Base-by-base conservation (phyloP, 1,284 basidiomycete genomes). In the Nidula niveotomentosa region DNA sequence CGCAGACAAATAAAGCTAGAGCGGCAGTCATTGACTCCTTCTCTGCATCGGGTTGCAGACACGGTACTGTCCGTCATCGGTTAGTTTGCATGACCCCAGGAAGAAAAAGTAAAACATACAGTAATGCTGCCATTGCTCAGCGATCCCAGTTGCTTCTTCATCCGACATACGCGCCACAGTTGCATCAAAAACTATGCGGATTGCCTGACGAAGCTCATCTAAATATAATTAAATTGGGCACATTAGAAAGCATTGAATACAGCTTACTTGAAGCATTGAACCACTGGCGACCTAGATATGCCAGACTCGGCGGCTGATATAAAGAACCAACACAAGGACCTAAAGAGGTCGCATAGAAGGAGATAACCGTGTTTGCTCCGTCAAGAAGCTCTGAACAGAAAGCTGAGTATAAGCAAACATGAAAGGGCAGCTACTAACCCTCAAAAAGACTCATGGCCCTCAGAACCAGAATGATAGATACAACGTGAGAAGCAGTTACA, bases 151-250 rank as follows among this genome's bases (percentile, higher is more conserved):
- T 0, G 89, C 81, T 54, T 90, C 85, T 35, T 83, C 80, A 53
- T 93, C 90, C 0, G 83, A 75, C 61, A 94, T 71, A 36, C 81
- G 77, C 3, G 82, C 79, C 0, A 94, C 72, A 1, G 85, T 80
- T 9, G 90, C 83, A 48, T 92, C 90, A 56, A 96, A 93, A 0
- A 96, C 72, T 9, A 86, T 71, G 47, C 88, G 78, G 1, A 91
- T 86, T 0, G 92, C 85, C 52, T 87, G 84, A 48, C 91, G 85
- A 1, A 94, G 68, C 51, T 95, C 91, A 51, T 75, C 92, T 88
- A 58, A 30, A 30, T 30, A 30, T 23, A 52, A 39, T 47, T 53
- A 53, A 8, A 44, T 12, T 56, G 48, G 53, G 43, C 23, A 48
- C 13, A 50, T 36, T 54, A 56, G 55, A 44, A 36, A 53, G 15